Evolutionary conservation across 768 basidiomycete genomes (phyloP).

Genomic region (Tulasnella sp.): DNA sequence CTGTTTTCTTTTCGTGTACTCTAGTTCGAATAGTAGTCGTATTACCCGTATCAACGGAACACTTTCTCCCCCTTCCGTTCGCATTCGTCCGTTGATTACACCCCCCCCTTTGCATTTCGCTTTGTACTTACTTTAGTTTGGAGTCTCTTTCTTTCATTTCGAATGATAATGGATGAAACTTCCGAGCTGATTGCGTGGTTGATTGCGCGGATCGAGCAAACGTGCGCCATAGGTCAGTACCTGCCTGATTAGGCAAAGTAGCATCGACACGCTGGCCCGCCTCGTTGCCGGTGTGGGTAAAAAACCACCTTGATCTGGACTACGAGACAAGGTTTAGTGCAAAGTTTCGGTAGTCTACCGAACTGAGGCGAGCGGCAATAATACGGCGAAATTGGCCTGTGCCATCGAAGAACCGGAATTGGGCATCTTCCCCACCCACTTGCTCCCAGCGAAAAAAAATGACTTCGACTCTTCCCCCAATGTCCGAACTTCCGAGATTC

Average conservation of each 20-base stretch:
- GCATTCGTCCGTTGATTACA: background rate
- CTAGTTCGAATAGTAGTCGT: background rate
- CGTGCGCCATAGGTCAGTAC: background rate
- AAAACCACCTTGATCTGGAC: background rate
- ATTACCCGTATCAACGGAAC: conserved; percentile 4
- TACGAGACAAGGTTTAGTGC: background rate
- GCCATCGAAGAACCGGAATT: background rate
- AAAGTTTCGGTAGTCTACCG: conserved; percentile 11
- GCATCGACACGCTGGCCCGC: background rate
- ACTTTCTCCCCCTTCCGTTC: background rate
- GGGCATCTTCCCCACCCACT: background rate
- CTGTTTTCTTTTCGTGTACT: background rate
- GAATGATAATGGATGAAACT: background rate
- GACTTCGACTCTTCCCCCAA: no score
- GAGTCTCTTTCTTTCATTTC: background rate
- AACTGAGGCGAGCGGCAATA: conserved; percentile 4
- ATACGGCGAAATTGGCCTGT: background rate
- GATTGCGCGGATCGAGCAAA: background rate
- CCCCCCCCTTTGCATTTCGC: background rate
- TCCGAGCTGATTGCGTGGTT: background rate
- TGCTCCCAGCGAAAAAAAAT: background rate
- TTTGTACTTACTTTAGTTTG: background rate
- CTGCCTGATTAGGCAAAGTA: background rate
- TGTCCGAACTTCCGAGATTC: background rate
- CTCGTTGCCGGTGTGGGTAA: conserved; percentile 7